Evolutionary conservation across 371 early-diverging fungal species (phyloP).

Genomic region (Lichtheimia hyalospora): DNA sequence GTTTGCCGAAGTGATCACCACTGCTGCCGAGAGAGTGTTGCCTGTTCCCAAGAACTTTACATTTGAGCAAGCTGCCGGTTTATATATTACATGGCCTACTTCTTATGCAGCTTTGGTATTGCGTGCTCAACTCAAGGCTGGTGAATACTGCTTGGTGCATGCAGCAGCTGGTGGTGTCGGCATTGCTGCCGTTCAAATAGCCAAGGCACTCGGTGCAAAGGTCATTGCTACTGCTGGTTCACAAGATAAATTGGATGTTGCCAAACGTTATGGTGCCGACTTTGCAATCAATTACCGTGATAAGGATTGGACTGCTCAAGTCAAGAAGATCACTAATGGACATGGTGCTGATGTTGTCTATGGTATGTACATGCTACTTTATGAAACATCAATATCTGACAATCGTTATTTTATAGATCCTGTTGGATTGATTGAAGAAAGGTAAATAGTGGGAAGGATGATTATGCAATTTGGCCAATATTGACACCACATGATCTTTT

Average conservation of each 20-base stretch:
- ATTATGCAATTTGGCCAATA: neutral
- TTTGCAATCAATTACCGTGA: conserved; percentile 78
- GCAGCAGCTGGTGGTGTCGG: conserved; percentile 82
- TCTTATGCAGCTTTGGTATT: conserved; percentile 75
- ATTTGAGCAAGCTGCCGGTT: conserved; percentile 79
- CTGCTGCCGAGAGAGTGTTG: conserved; percentile 45
- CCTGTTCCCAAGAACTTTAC: conserved; percentile 69
- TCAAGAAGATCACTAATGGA: conserved; percentile 71
- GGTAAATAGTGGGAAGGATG: conserved; percentile 24
- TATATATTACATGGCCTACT: conserved; percentile 83
- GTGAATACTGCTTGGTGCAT: conserved; percentile 74
- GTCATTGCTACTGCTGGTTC: conserved; percentile 88
- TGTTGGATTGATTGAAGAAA: conserved; percentile 52
- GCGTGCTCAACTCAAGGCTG: conserved; percentile 67
- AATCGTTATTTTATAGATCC: neutral
- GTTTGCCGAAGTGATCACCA: conserved; percentile 71
- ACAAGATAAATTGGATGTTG: conserved; percentile 70
- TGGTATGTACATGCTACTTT: conserved; percentile 32
- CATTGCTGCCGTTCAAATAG: conserved; percentile 70
- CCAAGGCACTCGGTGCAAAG: conserved; percentile 74
- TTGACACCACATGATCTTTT: neutral
- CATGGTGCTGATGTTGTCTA: conserved; percentile 77
- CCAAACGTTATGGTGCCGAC: conserved; percentile 74
- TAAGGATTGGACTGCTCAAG: conserved; percentile 72
- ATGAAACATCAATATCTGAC: neutral